Base-by-base conservation (phyloP, 805 yeast genomes). In the Nakazawaea peltata region DNA sequence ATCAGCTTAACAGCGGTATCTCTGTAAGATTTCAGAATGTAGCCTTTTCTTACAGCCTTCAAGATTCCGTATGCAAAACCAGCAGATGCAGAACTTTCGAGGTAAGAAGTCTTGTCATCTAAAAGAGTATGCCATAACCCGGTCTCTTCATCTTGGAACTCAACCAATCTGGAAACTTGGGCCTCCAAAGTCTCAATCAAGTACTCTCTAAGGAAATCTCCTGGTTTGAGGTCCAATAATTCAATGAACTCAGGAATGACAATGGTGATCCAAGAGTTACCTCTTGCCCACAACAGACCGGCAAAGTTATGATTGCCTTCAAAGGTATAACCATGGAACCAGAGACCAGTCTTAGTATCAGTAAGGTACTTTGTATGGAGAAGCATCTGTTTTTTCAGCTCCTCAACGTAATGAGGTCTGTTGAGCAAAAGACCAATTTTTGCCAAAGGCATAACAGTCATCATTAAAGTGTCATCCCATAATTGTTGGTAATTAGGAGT, bases 61-160 rank as follows among this genome's bases (percentile, higher is more conserved):
- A 57, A 47, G 23, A 57, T 57, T 10, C 63, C 63, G 41, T 49
- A 57, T 4, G 63, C 61, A 45, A 57, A 53, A 11, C 63, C 63
- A 14, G 63, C 63, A 26, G 61, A 44, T 4, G 63, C 62, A 9
- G 59, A 53, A 6, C 57, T 47, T 35, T 56, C 61, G 8, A 51
- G 33, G 30, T 57, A 57, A 2, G 59, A 50, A 2, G 47, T 30
- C n/a, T 45, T 44, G 30, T 54, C 59, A 38, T 57, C 58, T 13
- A 57, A 40, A 7, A 57, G 43, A 5, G 63, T 57, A 33, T 57
- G 60, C 57, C 57, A 57, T 31, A 56, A 44, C 2, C 63, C 63
- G 5, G 48, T 23, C 14, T 50, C 41, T 12, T 33, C 27, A 26
- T 57, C 61, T 40, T 57, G 62, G 4, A 42, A 35, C 25, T 46